These are phyloP conservation scores for Annulohypoxylon stygium DNA, from an alignment of 495 filamentous ascomycete species.

Conservation along the genomic window DNA sequence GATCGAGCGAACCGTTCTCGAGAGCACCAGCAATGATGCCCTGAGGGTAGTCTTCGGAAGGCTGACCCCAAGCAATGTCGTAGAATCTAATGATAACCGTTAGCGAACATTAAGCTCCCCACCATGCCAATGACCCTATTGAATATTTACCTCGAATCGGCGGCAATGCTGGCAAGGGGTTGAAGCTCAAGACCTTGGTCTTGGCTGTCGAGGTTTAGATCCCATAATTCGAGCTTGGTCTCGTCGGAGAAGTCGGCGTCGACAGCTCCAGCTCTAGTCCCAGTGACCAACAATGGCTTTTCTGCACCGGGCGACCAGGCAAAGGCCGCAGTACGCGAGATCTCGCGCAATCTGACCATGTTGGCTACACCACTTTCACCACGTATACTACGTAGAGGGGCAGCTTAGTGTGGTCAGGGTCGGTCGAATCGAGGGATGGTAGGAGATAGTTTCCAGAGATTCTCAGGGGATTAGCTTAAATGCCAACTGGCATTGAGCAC, in stretches of 20 bases:
- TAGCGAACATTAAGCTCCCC: conserved; percentile 28
- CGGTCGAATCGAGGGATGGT: conserved; percentile 22
- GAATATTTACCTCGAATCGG: conserved; percentile 83
- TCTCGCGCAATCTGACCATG: conserved; percentile 96
- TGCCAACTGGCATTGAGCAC: conserved; percentile 54
- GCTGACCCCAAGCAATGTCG: conserved; percentile 92
- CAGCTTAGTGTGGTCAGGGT: conserved; percentile 20
- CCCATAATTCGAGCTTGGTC: conserved; percentile 96
- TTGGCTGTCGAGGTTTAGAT: conserved; percentile 80
- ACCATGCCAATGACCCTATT: background rate
- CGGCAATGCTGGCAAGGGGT: conserved; percentile 83
- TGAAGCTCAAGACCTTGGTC: conserved; percentile 84
- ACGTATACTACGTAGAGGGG: conserved; percentile 30
- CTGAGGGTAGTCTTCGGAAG: conserved; percentile 77
- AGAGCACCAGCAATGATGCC: conserved; percentile 95
- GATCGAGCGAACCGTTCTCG: conserved; percentile 94
- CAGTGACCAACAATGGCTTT: conserved; percentile 89
- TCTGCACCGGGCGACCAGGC: conserved; percentile 89
- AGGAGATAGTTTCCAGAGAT: conserved; percentile 15
- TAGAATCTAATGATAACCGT: conserved; percentile 77
- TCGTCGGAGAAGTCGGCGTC: conserved; percentile 98
- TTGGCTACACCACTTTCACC: conserved; percentile 52
- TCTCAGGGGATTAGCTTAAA: conserved; percentile 42
- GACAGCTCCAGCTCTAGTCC: conserved; percentile 93
- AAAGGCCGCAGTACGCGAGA: conserved; percentile 95